Percentiles rank a stretch among this genome's conserved stretches.
These are phyloP conservation scores for Macrolepiota albuminosa DNA, from an alignment of 768 basidiomycete species.

Conservation along the genomic window DNA sequence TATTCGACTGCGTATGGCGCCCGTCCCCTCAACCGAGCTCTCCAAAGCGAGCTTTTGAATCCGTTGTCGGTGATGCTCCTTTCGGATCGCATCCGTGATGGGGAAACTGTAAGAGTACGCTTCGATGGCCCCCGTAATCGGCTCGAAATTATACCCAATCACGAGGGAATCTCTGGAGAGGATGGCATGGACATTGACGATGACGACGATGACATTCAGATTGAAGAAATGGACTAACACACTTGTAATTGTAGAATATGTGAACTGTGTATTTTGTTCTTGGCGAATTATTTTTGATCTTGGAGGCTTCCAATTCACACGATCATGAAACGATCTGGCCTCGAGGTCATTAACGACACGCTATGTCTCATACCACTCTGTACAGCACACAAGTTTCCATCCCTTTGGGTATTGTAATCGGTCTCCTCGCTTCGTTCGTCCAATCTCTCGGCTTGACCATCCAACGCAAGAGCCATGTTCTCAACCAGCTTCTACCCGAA, in stretches of 20 bases:
- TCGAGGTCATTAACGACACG: not conserved
- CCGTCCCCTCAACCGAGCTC: slow-evolving; percentile 85
- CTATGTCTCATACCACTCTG: slow-evolving; percentile 6
- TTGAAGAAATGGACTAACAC: slow-evolving; percentile 59
- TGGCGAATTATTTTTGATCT: too few species aligned
- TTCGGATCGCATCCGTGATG: slow-evolving; percentile 76
- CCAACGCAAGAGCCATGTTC: slow-evolving; percentile 89
- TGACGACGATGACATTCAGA: slow-evolving; percentile 51
- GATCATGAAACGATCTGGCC: not conserved
- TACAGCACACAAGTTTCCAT: slow-evolving; percentile 35
- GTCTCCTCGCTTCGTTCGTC: slow-evolving; percentile 81
- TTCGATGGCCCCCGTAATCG: slow-evolving; percentile 84
- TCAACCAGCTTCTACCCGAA: slow-evolving; percentile 70
- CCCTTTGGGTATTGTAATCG: slow-evolving; percentile 49
- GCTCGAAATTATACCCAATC: slow-evolving; percentile 77
- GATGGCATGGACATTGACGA: slow-evolving; percentile 59
- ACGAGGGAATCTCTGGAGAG: slow-evolving; percentile 49
- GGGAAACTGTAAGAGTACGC: slow-evolving; percentile 67
- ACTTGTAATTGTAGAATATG: not conserved
- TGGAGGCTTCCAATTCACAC: not conserved
- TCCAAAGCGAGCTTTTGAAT: slow-evolving; percentile 90
- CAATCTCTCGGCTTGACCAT: slow-evolving; percentile 90
- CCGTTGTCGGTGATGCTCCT: slow-evolving; percentile 84
- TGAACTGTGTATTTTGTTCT: not conserved
- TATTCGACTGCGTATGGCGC: slow-evolving; percentile 87